Conservation (phyloP, 768 basidiomycete genomes). For the Boletus eberwhitei region DNA sequence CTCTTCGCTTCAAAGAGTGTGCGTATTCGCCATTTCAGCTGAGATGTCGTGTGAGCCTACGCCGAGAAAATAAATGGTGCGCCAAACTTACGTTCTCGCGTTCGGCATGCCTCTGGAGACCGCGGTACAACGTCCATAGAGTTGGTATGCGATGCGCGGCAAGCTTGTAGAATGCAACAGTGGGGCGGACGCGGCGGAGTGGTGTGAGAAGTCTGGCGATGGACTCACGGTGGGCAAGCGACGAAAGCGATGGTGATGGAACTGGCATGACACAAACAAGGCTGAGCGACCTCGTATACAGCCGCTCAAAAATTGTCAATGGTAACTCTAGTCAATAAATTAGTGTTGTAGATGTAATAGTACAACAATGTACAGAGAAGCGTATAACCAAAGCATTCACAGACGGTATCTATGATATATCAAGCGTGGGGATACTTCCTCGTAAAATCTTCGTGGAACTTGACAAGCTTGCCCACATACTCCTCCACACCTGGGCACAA, state of each 20-base stretch:
- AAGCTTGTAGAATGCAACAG: slow-evolving; percentile 65
- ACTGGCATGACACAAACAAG: slow-evolving; percentile 10
- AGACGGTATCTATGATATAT: slow-evolving; percentile 7
- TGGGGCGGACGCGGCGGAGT: slow-evolving; percentile 56
- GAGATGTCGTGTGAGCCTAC: not conserved
- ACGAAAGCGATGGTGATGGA: slow-evolving; percentile 24
- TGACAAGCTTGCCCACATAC: slow-evolving; percentile 81
- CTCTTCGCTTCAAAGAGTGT: slow-evolving; percentile 51
- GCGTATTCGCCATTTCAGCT: slow-evolving; percentile 60
- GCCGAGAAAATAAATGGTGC: not conserved
- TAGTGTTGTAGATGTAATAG: not conserved
- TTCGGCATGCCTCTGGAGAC: slow-evolving; percentile 55
- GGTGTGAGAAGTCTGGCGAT: slow-evolving; percentile 53
- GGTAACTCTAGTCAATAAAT: not conserved
- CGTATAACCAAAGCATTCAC: not conserved
- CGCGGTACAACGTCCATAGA: slow-evolving; percentile 72
- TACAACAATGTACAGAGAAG: slow-evolving; percentile 1
- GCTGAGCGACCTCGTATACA: no score
- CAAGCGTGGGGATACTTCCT: slow-evolving; percentile 38
- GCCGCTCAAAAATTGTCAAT: not conserved
- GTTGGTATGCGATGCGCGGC: slow-evolving; percentile 75
- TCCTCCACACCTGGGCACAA: slow-evolving; percentile 93
- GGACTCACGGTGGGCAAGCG: slow-evolving; percentile 48
- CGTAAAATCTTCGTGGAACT: slow-evolving; percentile 63
- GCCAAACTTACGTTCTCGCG: slow-evolving; percentile 47